Evolutionary conservation across 495 filamentous ascomycete species (phyloP).

Genomic region (Penicillium pancosmium): DNA sequence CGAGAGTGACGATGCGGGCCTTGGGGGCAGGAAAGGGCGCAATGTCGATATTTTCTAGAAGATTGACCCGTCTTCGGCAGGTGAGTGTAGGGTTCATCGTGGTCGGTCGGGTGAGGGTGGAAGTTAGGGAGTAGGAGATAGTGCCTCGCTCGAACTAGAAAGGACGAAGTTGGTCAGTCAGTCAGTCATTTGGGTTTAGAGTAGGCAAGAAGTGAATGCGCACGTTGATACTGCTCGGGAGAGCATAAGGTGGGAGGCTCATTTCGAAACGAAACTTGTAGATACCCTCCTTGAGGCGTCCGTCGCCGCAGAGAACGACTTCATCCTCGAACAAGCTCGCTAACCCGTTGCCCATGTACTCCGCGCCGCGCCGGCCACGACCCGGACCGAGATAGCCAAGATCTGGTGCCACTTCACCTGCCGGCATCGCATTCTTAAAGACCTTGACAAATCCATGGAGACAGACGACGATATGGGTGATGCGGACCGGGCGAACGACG

Average conservation of each 20-base stretch:
- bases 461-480: conserved; percentile 87
- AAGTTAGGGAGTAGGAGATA: conserved; percentile 85
- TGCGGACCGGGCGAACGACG: conserved; percentile 76
- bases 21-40: conserved; percentile 58
- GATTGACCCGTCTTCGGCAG: conserved; percentile 76
- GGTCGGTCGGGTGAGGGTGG: conserved; percentile 87
- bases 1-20: conserved; percentile 77
- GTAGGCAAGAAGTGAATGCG: conserved; percentile 30
- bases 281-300: conserved; percentile 77
- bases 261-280: conserved; percentile 96
- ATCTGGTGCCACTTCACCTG: conserved; percentile 59
- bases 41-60: conserved; percentile 74
- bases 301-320: conserved; percentile 85
- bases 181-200: neutral
- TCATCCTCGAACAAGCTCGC: conserved; percentile 91
- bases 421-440: conserved; percentile 71
- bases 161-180: neutral
- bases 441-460: conserved; percentile 90
- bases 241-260: conserved; percentile 70
- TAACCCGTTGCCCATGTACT: conserved; percentile 81
- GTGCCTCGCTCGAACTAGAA: conserved; percentile 91
- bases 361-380: conserved; percentile 57
- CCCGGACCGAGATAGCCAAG: conserved; percentile 52
- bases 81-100: conserved; percentile 78
- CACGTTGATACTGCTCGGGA: conserved; percentile 95